Conservation (phyloP, 2,329 filamentous ascomycete species). For the Venturia nashicola region DNA sequence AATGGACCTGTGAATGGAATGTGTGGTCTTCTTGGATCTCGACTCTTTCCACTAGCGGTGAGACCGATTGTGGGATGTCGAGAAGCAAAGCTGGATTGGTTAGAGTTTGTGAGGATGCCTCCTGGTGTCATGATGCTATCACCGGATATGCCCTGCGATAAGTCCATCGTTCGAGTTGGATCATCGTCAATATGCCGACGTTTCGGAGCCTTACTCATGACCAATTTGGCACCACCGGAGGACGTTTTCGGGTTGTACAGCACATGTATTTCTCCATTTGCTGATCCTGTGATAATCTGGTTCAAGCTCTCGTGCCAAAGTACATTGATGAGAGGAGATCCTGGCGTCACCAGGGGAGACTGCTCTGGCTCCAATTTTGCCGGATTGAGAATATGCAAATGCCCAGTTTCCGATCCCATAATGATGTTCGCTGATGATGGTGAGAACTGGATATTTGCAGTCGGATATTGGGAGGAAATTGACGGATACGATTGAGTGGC, state of each 20-base stretch:
- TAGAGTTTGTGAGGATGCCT: constrained; percentile 42
- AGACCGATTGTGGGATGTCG: constrained; percentile 60
- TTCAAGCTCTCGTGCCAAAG: constrained; percentile 92
- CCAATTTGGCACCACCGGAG: constrained; percentile 65
- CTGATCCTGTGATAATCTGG: constrained; percentile 88
- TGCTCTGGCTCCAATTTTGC: constrained; percentile 78
- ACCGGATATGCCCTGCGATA: constrained; percentile 66
- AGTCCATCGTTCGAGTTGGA: constrained; percentile 72
- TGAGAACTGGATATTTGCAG: constrained; percentile 80
- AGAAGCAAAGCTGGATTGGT: constrained; percentile 37
- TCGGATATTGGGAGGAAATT: constrained; percentile 71
- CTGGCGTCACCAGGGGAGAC: constrained; percentile 78
- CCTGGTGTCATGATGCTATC: constrained; percentile 59
- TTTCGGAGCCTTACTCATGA: constrained; percentile 90
- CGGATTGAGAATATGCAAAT: constrained; percentile 86
- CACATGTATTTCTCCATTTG: constrained; percentile 78
- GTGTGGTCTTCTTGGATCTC: constrained; percentile 76
- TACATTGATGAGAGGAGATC: constrained; percentile 69
- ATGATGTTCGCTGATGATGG: constrained; percentile 75
- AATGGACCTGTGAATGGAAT: constrained; percentile 80
- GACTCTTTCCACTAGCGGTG: constrained; percentile 62
- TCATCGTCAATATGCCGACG: constrained; percentile 93
- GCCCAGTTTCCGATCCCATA: constrained; percentile 73
- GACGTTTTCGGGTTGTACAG: constrained; percentile 86
- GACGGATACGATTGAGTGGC: constrained; percentile 68